Evolutionary conservation across 2,329 filamentous ascomycete genomes (phyloP).

Genomic region (Xylariaceae sp.): DNA sequence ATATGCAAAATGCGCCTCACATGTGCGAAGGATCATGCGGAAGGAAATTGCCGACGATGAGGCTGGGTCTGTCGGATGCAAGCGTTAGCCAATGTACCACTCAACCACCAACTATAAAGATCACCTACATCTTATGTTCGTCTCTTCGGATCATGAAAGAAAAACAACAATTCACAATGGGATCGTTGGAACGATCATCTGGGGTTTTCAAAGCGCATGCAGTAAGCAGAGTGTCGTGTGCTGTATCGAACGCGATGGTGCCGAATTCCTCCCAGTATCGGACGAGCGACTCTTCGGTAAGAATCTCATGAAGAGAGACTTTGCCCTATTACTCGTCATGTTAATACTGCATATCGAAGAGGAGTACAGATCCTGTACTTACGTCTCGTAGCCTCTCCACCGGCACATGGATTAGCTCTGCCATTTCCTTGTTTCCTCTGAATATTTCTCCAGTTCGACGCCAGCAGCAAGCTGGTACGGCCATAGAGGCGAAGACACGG

Average conservation of each 20-base stretch:
- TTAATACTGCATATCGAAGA: constrained; percentile 1
- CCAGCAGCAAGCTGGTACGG: constrained; percentile 97
- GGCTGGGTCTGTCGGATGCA: constrained; percentile 62
- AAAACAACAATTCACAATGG: constrained; percentile 88
- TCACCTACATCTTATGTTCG: constrained; percentile 86
- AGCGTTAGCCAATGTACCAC: constrained; percentile 24
- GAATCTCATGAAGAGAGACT: constrained; percentile 89
- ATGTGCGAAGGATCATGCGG: constrained; percentile 66
- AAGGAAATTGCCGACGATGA: constrained; percentile 96
- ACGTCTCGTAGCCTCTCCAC: constrained; percentile 90
- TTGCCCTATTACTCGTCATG: constrained; percentile 62
- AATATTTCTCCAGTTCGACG: constrained; percentile 95
- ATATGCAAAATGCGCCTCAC: constrained; percentile 19
- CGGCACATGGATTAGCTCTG: constrained; percentile 87
- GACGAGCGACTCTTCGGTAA: constrained; percentile 90
- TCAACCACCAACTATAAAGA: no score
- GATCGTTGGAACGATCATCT: constrained; percentile 61
- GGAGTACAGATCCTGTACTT: constrained; percentile 36
- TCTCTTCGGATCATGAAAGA: constrained; percentile 95
- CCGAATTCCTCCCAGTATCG: constrained; percentile 99
- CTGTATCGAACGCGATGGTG: constrained; percentile 91
- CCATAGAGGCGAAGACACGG: constrained; percentile 97
- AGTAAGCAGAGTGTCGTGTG: constrained; percentile 91
- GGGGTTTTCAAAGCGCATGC: constrained; percentile 88
- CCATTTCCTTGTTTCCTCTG: constrained; percentile 97